These are phyloP conservation scores for Umbelopsis vinacea DNA, from an alignment of 192 early-diverging fungal genomes.

Conservation along the genomic window DNA sequence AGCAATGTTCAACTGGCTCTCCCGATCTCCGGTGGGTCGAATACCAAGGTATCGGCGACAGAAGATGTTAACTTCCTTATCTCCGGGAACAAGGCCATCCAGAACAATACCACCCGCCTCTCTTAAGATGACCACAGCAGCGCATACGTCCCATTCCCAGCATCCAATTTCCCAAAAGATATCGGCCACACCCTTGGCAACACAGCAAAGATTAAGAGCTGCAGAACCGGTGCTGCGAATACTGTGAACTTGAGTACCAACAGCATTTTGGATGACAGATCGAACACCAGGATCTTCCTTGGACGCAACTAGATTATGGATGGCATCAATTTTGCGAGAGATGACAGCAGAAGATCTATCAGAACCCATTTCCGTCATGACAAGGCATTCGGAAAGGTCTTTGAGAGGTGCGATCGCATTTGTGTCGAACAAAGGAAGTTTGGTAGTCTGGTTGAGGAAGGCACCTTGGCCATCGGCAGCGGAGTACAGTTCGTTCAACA, in stretches of 20 bases:
- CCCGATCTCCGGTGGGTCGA: constrained; percentile 47
- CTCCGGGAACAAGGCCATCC: constrained; percentile 45
- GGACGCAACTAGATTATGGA: constrained; percentile 67
- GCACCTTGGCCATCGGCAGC: constrained; percentile 69
- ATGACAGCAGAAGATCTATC: constrained; percentile 62
- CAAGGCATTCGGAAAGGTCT: constrained; percentile 69
- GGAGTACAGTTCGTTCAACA: constrained; percentile 77
- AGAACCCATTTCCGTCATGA: constrained; percentile 87
- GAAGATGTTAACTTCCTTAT: constrained; percentile 47
- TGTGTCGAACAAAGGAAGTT: constrained; percentile 63
- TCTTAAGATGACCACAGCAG: constrained; percentile 78
- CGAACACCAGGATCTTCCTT: constrained; percentile 40
- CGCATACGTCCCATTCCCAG: constrained; percentile 85
- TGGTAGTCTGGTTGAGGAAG: constrained; percentile 55
- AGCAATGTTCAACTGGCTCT: constrained; percentile 58
- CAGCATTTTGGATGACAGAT: neutral
- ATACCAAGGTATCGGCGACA: constrained; percentile 59
- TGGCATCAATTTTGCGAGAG: constrained; percentile 66
- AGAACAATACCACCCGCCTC: constrained; percentile 87
- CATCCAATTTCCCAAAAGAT: constrained; percentile 92
- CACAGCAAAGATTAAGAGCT: constrained; percentile 75
- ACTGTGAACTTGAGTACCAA: constrained; percentile 64
- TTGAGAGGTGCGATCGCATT: constrained; percentile 59
- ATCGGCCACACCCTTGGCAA: constrained; percentile 84
- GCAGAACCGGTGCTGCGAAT: constrained; percentile 80